These are phyloP conservation scores for Abelmoschus esculentus DNA, from an alignment of 345 rosid genomes.

Conservation along the genomic window DNA sequence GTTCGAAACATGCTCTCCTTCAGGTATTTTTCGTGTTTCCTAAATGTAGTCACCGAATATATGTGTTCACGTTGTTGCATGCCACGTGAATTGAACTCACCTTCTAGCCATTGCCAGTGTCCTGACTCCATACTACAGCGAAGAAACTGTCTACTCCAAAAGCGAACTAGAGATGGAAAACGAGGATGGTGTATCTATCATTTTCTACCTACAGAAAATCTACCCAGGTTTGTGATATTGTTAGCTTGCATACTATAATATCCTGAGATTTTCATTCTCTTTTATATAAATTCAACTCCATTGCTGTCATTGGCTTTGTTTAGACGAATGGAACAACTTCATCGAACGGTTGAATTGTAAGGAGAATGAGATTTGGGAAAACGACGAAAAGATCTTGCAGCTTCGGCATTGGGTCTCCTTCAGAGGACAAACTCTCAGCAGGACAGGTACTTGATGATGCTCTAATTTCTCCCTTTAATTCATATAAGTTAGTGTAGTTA, in stretches of 20 bases:
- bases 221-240: constrained; percentile 56
- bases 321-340: constrained; percentile 97
- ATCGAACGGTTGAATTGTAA: constrained; percentile 76
- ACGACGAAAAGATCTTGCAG: constrained; percentile 89
- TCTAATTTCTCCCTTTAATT: neutral
- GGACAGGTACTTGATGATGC: constrained; percentile 58
- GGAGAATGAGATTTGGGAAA: constrained; percentile 71
- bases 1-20: constrained; percentile 95
- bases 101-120: constrained; percentile 43
- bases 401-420: constrained; percentile 96
- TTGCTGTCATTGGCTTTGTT: constrained; percentile 12
- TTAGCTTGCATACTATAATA: constrained; percentile 1
- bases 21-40: constrained; percentile 36
- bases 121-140: constrained; percentile 93
- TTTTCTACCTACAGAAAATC: constrained; percentile 92
- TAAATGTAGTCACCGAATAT: constrained; percentile 1
- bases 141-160: constrained; percentile 89
- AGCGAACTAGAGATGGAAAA: constrained; percentile 90
- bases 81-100: neutral
- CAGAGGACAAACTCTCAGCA: constrained; percentile 90
- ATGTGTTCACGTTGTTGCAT: neutral
- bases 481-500: no score
- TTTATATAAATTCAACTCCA: constrained; percentile 2
- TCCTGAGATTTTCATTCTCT: constrained; percentile 1
- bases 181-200: constrained; percentile 92